A percentile compares a stretch with the other conserved stretches of the same genome.
Evolutionary conservation across 2,329 filamentous ascomycete species (phyloP).

Genomic region (Fusarium phyllophilum): DNA sequence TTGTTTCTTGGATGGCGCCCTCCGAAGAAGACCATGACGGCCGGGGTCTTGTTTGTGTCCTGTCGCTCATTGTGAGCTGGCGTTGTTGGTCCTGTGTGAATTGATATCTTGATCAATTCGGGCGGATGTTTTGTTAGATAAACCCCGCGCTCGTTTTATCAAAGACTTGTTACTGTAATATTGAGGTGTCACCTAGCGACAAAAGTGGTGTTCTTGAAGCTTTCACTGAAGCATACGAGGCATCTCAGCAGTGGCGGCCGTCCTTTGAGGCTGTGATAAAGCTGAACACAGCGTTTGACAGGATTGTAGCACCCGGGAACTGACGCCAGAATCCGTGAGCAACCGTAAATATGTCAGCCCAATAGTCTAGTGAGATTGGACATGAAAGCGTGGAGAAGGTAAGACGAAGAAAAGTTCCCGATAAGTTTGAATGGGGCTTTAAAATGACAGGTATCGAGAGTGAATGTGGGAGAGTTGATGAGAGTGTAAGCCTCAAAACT

Average conservation of each 20-base stretch:
- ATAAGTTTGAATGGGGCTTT: neutral
- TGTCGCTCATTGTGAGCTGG: slow-evolving; percentile 11
- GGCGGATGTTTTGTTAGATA: neutral
- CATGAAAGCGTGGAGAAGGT: slow-evolving; percentile 2
- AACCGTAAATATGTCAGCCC: slow-evolving; percentile 13
- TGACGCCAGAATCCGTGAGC: slow-evolving; percentile 6
- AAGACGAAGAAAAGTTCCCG: slow-evolving; percentile 13
- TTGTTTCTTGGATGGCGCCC: neutral
- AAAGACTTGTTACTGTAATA: neutral
- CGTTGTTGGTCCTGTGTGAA: neutral
- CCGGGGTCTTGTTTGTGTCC: neutral
- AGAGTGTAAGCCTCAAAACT: slow-evolving; percentile 12
- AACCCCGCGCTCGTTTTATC: neutral
- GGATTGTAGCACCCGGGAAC: slow-evolving; percentile 21
- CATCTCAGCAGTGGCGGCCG: neutral
- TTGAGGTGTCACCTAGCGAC: neutral
- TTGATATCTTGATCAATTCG: neutral
- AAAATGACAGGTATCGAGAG: neutral
- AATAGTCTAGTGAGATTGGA: slow-evolving; percentile 2
- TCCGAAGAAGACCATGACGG: slow-evolving; percentile 22
- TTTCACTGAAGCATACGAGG: neutral
- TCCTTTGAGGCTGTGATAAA: neutral
- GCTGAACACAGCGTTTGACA: slow-evolving; percentile 15
- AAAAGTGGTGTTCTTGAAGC: neutral
- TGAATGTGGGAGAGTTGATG: neutral